These are phyloP conservation scores for Aeschynomene evenia DNA, from an alignment of 306 rosid genomes.

Conservation along the genomic window DNA sequence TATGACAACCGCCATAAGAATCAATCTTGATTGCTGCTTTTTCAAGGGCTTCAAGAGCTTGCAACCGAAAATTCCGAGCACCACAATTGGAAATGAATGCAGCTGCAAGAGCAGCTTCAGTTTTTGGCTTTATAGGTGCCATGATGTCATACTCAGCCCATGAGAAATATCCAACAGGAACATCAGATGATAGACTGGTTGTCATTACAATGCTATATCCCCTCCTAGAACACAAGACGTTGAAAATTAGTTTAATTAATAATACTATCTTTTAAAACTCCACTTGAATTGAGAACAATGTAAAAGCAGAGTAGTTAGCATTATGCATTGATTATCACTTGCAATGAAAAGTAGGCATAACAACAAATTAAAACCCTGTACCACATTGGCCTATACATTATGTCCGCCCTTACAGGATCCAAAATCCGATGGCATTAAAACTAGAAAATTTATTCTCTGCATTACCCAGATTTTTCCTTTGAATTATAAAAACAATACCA, in stretches of 20 bases:
- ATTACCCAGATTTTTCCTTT: conserved; percentile 17
- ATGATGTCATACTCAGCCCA: conserved; percentile 99
- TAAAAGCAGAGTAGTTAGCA: background rate
- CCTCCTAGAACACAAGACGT: conserved; percentile 51
- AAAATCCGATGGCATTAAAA: conserved; percentile 1
- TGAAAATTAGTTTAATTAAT: conserved; percentile 31
- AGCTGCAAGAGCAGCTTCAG: conserved; percentile 85
- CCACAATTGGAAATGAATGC: conserved; percentile 98
- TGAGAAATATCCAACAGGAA: conserved; percentile 97
- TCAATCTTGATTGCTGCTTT: conserved; percentile 57
- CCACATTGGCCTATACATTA: conserved; percentile 16
- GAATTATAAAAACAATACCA: conserved; percentile 1
- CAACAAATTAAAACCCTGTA: conserved; percentile 11
- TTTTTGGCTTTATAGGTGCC: conserved; percentile 85
- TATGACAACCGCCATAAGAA: conserved; percentile 93
- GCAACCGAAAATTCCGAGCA: conserved; percentile 90
- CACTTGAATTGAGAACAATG: background rate
- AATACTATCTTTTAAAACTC: conserved; percentile 3
- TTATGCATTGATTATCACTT: conserved; percentile 18
- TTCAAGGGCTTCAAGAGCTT: conserved; percentile 93
- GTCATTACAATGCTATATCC: conserved; percentile 89
- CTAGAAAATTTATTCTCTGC: background rate
- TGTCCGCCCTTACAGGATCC: background rate
- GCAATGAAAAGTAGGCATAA: background rate
- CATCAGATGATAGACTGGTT: conserved; percentile 97